Evolutionary conservation across 1,139 yeast genomes (phyloP), one percentile per base, ranked within the genome.

Genomic region (Meyerozyma sp.): DNA sequence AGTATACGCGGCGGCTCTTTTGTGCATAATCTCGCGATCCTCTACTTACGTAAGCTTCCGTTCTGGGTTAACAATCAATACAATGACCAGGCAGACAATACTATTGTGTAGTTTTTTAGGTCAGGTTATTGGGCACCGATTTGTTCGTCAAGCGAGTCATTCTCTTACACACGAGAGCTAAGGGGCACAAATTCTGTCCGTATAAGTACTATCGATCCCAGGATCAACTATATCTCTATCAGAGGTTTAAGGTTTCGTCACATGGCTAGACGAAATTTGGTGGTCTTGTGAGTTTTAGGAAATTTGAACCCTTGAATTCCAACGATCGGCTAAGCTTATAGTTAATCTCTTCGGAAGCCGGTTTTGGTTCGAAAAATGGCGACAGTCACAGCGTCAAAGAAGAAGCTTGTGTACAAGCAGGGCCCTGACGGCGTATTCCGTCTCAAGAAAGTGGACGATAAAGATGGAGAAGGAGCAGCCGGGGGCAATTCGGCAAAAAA

Each of bases 391-490:
- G 37, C 37, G 26, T 34, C 37, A 40, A 44, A 49, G 49, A 65
- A 63, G 49, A 67, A 65, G 46, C 52, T 69, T 25, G 66, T 69
- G 8, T 70, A 70, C 50, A 64, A 65, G 46, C 73, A 68, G 49
- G 73, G 66, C 46, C 63, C 70, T 8, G 75, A 70, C 49, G 75
- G 75, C 3, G 72, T 69, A 6, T 70, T 67, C 46, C 56, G 74
- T n/a, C 55, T 69, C 44, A 68, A 67, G 46, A 65, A 62, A 46
- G 57, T 61, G 4, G 52, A 48, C 38, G 49, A 42, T 32, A 46
- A 44, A 40, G 52, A 48, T 11, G 43, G 16, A 29, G 36, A 23
- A 13, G 11, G 11, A 16, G 25, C 28, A 18, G 41, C 39, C 8
- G 35, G 32, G 11, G 23, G 23, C 23, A 21, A 21, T 21, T 21